A percentile compares a stretch with the other conserved stretches of the same genome.
Evolutionary conservation across 345 rosid genomes (phyloP).

Genomic region (Ceriops tagal): DNA sequence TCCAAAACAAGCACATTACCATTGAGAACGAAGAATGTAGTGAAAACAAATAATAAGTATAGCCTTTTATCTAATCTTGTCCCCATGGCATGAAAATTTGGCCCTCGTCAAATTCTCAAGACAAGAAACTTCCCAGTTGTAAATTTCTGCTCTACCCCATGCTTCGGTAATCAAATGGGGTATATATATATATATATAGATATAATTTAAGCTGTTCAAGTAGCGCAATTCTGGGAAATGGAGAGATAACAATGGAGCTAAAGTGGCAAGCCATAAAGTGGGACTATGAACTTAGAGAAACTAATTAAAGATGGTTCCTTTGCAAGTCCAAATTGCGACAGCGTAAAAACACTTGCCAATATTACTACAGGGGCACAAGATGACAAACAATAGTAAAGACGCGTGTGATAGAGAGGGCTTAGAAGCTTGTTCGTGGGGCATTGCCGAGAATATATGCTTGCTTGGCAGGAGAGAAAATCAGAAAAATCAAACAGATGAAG

Average conservation of each 20-base stretch:
- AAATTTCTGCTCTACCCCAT: background rate
- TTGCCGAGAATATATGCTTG: conserved; percentile 36
- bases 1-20: conserved; percentile 18
- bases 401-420: background rate
- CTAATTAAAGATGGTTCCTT: too few species aligned
- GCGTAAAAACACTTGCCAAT: too few species aligned
- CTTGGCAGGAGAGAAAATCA: conserved; percentile 34
- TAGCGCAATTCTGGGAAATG: background rate
- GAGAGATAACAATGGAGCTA: background rate
- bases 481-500: conserved; percentile 12
- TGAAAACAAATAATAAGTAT: conserved; percentile 8
- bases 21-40: conserved; percentile 11
- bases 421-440: background rate
- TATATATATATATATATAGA: too few species aligned
- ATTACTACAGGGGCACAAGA: background rate
- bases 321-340: too few species aligned
- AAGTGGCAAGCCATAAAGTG: background rate
- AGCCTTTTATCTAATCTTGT: background rate
- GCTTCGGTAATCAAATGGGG: background rate
- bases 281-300: too few species aligned
- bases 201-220: too few species aligned
- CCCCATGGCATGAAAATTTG: conserved; percentile 16
- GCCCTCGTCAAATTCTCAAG: background rate
- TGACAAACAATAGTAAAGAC: too few species aligned
- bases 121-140: background rate